Base-by-base conservation (phyloP, 805 yeast genomes). In the Ogataea neopini region DNA sequence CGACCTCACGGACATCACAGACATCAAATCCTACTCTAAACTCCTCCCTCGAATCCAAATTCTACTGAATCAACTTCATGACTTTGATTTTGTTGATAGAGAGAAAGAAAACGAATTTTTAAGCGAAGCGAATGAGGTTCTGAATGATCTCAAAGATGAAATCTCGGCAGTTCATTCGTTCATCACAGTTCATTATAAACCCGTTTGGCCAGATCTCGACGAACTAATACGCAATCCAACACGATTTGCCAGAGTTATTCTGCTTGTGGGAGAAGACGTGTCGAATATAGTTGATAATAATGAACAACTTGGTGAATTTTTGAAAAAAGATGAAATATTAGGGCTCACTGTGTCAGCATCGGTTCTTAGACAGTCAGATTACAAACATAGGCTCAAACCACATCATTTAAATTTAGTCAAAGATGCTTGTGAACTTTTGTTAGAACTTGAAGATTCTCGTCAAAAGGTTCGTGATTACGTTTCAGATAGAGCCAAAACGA, bases 331-430 rank as follows among this genome's bases (percentile, higher is more conserved):
- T 40, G 86, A 86, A 54, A 68, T 83, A 0, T 71, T 90, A 57
- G 85, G 88, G 3, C 65, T 90, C 6, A 79, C 85, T 1, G 87
- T 91, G 85, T 79, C 95, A 0, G 81, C 86, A 0, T 60, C 76
- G 19, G 77, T 80, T 29, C 80, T 81, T 29, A 45, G 36, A 17
- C 52, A 51, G 29, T 44, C 57, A 1, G 38, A 47, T 28, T 43
- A 53, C 38, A 37, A 26, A 67, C 74, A 4, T 13, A 48, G 43
- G 14, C 29, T 53, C n/a, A 29, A 48, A 6, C 40, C 43, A 13
- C 51, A 56, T 0, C 76, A 75, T 42, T 53, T 80, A 45, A 53
- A 56, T 0, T 59, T 61, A 4, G 60, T 87, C 1, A 17, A 59
- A 3, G 63, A 67, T 4, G 77, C 81, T 0, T 78, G 87, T 52